Conservation (phyloP, 2,329 filamentous ascomycete species). For the Claviceps monticola region DNA sequence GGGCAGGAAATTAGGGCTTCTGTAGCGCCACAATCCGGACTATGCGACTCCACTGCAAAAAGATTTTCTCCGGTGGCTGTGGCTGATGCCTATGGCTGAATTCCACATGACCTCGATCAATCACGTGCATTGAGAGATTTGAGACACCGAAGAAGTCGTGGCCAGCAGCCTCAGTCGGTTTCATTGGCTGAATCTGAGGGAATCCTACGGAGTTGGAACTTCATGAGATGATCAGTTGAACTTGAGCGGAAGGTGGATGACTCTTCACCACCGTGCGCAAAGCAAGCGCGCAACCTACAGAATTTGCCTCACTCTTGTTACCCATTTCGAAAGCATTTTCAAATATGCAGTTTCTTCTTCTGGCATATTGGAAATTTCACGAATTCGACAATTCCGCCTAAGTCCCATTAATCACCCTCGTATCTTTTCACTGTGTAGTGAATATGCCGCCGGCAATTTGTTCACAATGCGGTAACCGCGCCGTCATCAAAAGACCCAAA, state of each 20-base stretch:
- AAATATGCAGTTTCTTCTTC: too few species aligned
- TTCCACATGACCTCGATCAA: too few species aligned
- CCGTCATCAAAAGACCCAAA: conserved; percentile 85
- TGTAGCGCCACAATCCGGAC: conserved; percentile 4
- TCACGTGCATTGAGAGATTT: conserved; percentile 3
- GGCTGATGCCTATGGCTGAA: conserved; percentile 5
- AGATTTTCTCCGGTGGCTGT: conserved; percentile 1
- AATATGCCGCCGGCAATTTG: conserved; percentile 67
- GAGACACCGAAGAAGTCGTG: too few species aligned
- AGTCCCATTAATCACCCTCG: neutral
- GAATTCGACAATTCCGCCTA: neutral
- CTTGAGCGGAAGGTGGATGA: neutral
- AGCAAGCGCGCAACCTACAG: too few species aligned
- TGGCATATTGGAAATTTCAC: too few species aligned
- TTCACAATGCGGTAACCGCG: conserved; percentile 61
- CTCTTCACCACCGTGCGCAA: neutral
- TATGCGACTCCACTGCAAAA: conserved; percentile 11
- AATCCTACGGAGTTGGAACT: neutral
- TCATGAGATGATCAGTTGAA: neutral
- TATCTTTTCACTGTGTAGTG: neutral
- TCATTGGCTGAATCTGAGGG: neutral
- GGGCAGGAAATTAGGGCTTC: conserved; percentile 26
- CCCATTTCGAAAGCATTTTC: neutral
- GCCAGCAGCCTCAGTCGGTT: neutral
- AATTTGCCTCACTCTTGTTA: neutral